Percentiles rank a stretch among this genome's conserved stretches.
Conservation (phyloP, 371 early-diverging fungal species). For the Mycotypha africana region DNA sequence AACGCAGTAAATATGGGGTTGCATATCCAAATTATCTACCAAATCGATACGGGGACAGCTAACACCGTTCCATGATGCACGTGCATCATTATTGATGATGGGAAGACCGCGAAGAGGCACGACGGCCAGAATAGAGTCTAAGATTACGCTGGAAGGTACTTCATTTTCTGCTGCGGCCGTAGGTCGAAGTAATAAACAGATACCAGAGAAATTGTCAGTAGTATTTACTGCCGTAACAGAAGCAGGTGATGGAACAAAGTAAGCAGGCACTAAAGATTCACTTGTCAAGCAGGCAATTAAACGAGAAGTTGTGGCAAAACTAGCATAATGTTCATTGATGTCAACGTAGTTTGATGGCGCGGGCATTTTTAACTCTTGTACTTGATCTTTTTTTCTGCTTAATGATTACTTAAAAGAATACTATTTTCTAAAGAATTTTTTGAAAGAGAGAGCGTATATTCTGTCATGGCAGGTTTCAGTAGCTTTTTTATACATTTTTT, state of each 20-base stretch:
- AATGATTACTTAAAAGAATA: too few relatives aligned
- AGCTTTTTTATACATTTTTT: too few relatives aligned
- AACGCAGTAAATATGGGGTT: conserved; percentile 32
- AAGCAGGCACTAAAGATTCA: conserved; percentile 47
- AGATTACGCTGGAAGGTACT: conserved; percentile 3
- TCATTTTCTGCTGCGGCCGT: conserved; percentile 2
- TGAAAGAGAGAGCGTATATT: too few relatives aligned
- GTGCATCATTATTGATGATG: conserved; percentile 11
- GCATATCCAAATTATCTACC: conserved; percentile 41
- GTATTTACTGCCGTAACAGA: background rate
- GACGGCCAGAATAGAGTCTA: conserved; percentile 27
- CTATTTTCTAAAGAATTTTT: too few relatives aligned
- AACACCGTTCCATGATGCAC: conserved; percentile 19
- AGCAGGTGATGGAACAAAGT: conserved; percentile 30
- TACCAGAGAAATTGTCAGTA: conserved; percentile 6
- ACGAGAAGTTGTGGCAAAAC: conserved; percentile 56
- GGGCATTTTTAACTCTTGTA: too few relatives aligned
- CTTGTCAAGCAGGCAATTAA: conserved; percentile 55
- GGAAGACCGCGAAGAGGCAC: conserved; percentile 40
- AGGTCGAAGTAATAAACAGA: conserved; percentile 21
- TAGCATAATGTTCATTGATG: conserved; percentile 36
- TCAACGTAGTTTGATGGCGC: conserved; percentile 12
- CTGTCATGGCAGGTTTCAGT: too few relatives aligned
- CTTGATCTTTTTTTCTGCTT: too few relatives aligned
- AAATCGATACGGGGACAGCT: conserved; percentile 26